Percentiles rank a stretch among this genome's conserved stretches.
Evolutionary conservation across 139 green algal genomes (phyloP).

Genomic region (Tetradesmus lagerheimii): DNA sequence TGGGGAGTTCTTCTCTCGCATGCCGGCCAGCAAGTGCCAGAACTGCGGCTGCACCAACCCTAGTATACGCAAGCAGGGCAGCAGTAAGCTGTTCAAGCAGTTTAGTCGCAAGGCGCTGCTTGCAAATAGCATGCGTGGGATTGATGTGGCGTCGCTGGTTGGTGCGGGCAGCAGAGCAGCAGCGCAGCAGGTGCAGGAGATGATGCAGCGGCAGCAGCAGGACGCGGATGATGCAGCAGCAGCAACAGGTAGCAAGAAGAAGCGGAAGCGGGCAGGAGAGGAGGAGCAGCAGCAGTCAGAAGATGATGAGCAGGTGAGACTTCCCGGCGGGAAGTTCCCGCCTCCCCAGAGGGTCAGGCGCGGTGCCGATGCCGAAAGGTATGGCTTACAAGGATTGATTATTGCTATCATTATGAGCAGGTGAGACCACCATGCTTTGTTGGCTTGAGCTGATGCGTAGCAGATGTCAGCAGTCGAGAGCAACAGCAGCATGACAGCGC

Average conservation of each 20-base stretch:
- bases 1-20: slow-evolving; percentile 78
- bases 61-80: slow-evolving; percentile 67
- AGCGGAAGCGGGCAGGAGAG: slow-evolving; percentile 23
- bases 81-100: slow-evolving; percentile 65
- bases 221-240: slow-evolving; percentile 18
- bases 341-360: too few relatives aligned
- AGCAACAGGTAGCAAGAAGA: slow-evolving; percentile 37
- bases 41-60: slow-evolving; percentile 82
- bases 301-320: slow-evolving; percentile 11
- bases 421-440: too few relatives aligned
- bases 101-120: slow-evolving; percentile 56
- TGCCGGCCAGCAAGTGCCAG: slow-evolving; percentile 76
- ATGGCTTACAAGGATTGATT: too few relatives aligned
- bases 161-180: slow-evolving; percentile 43
- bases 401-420: too few relatives aligned
- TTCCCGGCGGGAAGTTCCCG: too few relatives aligned
- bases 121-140: slow-evolving; percentile 59
- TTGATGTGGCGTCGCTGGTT: slow-evolving; percentile 50
- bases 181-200: background rate
- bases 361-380: too few relatives aligned
- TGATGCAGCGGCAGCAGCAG: slow-evolving; percentile 34
- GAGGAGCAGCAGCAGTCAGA: slow-evolving; percentile 48
- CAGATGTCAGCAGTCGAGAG: too few relatives aligned
- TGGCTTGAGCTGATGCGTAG: too few relatives aligned
- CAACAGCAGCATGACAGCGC: too few relatives aligned